phyloP scores from a whole-genome alignment of 2,329 filamentous ascomycete species.

The Talaromyces sp. region DNA sequence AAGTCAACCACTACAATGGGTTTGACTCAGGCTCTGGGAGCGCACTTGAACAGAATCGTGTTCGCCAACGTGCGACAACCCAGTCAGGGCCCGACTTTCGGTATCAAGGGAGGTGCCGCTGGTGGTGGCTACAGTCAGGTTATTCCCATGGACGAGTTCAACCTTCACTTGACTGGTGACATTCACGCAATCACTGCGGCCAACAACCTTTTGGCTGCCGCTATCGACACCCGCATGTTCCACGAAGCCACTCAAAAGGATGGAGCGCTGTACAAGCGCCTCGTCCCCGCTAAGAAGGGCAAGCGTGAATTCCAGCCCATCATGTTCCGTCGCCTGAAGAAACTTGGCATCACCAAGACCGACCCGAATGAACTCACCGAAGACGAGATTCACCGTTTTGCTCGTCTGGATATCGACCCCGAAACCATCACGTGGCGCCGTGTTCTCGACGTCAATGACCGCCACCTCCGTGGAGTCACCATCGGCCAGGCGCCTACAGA shows the following conservation, averaged over 20 bases:
- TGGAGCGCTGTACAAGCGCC: slow-evolving; percentile 75
- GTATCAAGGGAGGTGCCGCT: slow-evolving; percentile 96
- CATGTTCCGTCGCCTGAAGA: slow-evolving; percentile 91
- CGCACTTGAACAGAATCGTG: slow-evolving; percentile 77
- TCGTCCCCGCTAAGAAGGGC: slow-evolving; percentile 87
- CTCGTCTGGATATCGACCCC: slow-evolving; percentile 92
- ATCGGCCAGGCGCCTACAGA: slow-evolving; percentile 86
- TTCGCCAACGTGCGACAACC: slow-evolving; percentile 98
- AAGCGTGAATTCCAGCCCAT: slow-evolving; percentile 80
- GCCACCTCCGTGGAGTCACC: slow-evolving; percentile 84
- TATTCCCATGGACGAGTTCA: slow-evolving; percentile 99
- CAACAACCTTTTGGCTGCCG: slow-evolving; percentile 93
- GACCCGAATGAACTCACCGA: slow-evolving; percentile 84
- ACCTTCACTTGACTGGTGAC: slow-evolving; percentile 93
- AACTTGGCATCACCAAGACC: slow-evolving; percentile 93
- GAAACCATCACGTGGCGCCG: slow-evolving; percentile 96
- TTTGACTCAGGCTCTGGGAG: slow-evolving; percentile 85
- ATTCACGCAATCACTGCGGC: slow-evolving; percentile 96
- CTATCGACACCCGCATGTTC: slow-evolving; percentile 97
- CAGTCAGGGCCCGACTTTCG: slow-evolving; percentile 95
- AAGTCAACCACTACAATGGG: slow-evolving; percentile 98
- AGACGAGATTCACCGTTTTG: slow-evolving; percentile 83
- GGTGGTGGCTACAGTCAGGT: slow-evolving; percentile 98
- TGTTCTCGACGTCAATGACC: slow-evolving; percentile 95
- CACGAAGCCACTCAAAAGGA: slow-evolving; percentile 96